A percentile compares a stretch with the other conserved stretches of the same genome.
These are phyloP conservation scores for Phytopythium chamaehyphon DNA, from an alignment of 352 stramenopile genomes.

Conservation along the genomic window DNA sequence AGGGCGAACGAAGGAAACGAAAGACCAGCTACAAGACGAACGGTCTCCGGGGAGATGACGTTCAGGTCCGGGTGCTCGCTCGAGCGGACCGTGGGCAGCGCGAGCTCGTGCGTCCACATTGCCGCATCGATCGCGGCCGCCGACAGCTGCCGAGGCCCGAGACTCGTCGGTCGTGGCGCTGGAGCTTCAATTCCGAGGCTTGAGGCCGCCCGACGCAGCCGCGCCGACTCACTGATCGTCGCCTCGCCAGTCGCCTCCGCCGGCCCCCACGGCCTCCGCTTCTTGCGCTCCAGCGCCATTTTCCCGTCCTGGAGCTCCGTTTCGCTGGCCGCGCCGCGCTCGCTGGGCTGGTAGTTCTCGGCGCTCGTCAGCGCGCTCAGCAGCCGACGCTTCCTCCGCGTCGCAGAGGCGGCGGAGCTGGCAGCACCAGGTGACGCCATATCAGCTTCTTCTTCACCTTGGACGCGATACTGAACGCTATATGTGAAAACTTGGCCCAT, in stretches of 20 bases:
- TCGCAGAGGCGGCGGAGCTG: not conserved
- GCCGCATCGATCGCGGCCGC: conserved; percentile 2
- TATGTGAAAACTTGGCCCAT: too few relatives aligned
- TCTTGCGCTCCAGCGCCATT: conserved; percentile 19
- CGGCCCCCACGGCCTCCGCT: conserved; percentile 17
- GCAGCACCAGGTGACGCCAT: too few relatives aligned
- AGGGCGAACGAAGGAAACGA: not conserved
- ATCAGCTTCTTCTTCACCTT: too few relatives aligned
- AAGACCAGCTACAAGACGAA: conserved; percentile 2
- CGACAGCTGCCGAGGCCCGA: conserved; percentile 6
- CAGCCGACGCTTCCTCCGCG: conserved; percentile 1
- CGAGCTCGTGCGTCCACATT: conserved; percentile 10
- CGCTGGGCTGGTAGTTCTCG: too few relatives aligned
- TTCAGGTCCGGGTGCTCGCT: conserved; percentile 54
- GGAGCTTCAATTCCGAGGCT: not conserved
- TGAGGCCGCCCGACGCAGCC: not conserved
- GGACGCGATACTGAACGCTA: too few relatives aligned
- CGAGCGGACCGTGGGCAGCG: conserved; percentile 51
- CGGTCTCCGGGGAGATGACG: conserved; percentile 47
- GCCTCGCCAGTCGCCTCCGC: not conserved
- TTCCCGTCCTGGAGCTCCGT: too few relatives aligned
- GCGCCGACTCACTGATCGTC: not conserved
- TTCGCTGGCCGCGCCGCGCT: too few relatives aligned
- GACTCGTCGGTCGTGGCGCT: not conserved
- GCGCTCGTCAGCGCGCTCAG: not conserved